Conservation (phyloP, 2,329 filamentous ascomycete species). For the Myotisia sp. region DNA sequence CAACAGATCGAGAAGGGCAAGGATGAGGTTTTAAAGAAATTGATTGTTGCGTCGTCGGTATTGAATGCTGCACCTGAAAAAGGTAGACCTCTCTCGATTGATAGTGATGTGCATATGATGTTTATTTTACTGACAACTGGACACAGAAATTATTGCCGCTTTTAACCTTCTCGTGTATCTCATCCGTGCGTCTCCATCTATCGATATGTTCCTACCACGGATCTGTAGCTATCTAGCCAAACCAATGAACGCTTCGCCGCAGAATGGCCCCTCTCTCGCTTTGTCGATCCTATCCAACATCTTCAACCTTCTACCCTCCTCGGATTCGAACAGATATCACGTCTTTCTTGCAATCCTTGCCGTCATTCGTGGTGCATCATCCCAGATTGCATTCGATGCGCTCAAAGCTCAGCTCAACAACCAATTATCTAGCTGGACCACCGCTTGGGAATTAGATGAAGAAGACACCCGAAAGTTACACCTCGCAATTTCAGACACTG, state of each 20-base stretch:
- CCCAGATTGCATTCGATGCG: slow-evolving; percentile 64
- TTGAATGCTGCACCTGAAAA: slow-evolving; percentile 85
- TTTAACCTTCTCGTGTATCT: slow-evolving; percentile 97
- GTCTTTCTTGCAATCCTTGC: slow-evolving; percentile 80
- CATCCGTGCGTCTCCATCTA: slow-evolving; percentile 69
- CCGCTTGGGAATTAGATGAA: slow-evolving; percentile 65
- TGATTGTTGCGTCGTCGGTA: slow-evolving; percentile 62
- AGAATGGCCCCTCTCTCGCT: slow-evolving; percentile 71
- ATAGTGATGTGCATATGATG: not conserved
- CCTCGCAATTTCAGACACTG: slow-evolving; percentile 66
- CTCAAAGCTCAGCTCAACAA: slow-evolving; percentile 67
- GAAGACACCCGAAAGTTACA: slow-evolving; percentile 77
- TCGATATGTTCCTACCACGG: slow-evolving; percentile 70
- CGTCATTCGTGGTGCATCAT: slow-evolving; percentile 58
- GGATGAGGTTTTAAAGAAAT: slow-evolving; percentile 76
- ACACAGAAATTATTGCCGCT: slow-evolving; percentile 71
- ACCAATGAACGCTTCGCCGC: slow-evolving; percentile 71
- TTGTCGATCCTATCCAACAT: slow-evolving; percentile 85
- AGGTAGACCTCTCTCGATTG: slow-evolving; percentile 34
- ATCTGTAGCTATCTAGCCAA: slow-evolving; percentile 82
- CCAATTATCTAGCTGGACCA: slow-evolving; percentile 65
- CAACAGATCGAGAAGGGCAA: slow-evolving; percentile 40
- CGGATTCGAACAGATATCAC: slow-evolving; percentile 70
- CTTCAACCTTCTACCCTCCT: slow-evolving; percentile 77
- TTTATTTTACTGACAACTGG: slow-evolving; percentile 4